phyloP scores from a whole-genome alignment of 768 basidiomycete species.

The Auricularia sp. region DNA sequence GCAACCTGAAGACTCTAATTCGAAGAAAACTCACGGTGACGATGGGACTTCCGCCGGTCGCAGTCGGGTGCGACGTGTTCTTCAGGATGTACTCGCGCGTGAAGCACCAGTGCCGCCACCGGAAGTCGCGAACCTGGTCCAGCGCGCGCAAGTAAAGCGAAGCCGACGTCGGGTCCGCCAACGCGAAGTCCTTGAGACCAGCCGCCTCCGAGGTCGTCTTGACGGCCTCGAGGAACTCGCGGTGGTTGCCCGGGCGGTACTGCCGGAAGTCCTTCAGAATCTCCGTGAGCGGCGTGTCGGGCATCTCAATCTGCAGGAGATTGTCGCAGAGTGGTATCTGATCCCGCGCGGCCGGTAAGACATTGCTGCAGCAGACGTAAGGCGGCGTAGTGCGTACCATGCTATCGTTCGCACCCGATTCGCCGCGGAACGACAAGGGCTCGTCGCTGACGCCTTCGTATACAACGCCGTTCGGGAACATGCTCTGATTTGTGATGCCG shows the following conservation, averaged over 20 bases:
- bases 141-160: conserved; percentile 17
- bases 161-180: conserved; percentile 12
- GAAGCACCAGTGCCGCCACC: conserved; percentile 27
- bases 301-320: conserved; percentile 22
- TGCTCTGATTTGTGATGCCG: conserved; percentile 22
- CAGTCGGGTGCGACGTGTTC: conserved; percentile 18
- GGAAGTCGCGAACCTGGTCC: conserved; percentile 22
- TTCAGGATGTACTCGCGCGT: conserved; percentile 25
- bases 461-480: conserved; percentile 26
- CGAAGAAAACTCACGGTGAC: not conserved
- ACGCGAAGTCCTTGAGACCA: conserved; percentile 15
- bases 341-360: conserved; percentile 3
- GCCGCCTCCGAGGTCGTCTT: conserved; percentile 12
- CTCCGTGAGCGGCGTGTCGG: conserved; percentile 20
- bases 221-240: conserved; percentile 20
- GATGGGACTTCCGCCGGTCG: conserved; percentile 22
- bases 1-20: no score
- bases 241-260: conserved; percentile 22
- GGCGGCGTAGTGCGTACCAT: not conserved
- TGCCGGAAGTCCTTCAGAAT: conserved; percentile 24
- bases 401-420: conserved; percentile 23
- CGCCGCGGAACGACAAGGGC: conserved; percentile 23
- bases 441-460: conserved; percentile 25
- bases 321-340: conserved; percentile 26
- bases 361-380: not conserved